Evolutionary conservation across 176 grass and related monocot genomes (phyloP).

Genomic region (Pontederia paniculata): DNA sequence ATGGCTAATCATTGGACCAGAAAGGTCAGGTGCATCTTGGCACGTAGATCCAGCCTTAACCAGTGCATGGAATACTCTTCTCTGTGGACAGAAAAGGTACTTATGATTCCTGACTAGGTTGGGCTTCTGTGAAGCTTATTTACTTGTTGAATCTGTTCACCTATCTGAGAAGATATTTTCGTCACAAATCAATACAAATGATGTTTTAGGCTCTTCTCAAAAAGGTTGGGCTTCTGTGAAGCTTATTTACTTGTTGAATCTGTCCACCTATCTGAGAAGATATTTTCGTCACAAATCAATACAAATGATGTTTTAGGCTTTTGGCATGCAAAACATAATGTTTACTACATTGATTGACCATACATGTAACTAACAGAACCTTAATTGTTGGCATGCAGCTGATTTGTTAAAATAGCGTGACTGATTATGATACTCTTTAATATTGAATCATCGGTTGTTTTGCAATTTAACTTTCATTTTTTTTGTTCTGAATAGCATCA

Average conservation of each 20-base stretch:
- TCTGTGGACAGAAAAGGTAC: constrained; percentile 86
- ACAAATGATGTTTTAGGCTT: not conserved
- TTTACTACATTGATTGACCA: not conserved
- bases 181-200: not conserved
- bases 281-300: not conserved
- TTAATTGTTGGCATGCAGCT: too few species aligned
- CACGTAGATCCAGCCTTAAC: constrained; percentile 96
- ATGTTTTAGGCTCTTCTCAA: not conserved
- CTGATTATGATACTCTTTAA: too few species aligned
- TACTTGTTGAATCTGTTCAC: not conserved
- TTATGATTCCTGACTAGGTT: not conserved
- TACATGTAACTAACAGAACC: not conserved
- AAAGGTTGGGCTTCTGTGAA: not conserved
- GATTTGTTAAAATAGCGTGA: too few species aligned
- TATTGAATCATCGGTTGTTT: too few species aligned
- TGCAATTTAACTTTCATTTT: too few species aligned
- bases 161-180: not conserved
- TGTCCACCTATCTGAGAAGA: not conserved
- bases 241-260: not conserved
- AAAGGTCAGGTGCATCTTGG: constrained; percentile 97
- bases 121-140: not conserved
- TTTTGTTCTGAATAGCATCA: too few species aligned
- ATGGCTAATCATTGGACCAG: constrained; percentile 96
- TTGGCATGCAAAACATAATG: not conserved
- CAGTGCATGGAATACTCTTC: constrained; percentile 95